Base-by-base conservation (phyloP, 129 eudicot genomes). In the Deinandra increscens region DNA sequence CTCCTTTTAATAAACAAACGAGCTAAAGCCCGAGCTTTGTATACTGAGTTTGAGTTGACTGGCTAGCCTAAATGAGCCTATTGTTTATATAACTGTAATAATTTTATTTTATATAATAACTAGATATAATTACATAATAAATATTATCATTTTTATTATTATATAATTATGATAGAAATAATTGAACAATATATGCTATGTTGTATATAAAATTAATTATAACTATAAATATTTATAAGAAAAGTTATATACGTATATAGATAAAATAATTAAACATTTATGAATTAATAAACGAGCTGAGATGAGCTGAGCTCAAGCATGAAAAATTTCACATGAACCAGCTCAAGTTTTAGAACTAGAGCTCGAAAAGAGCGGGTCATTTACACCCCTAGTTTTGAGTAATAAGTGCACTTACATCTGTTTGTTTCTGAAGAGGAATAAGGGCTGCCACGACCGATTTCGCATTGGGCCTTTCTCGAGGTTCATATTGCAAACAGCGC, bases 391-490 rank as follows among this genome's bases (percentile, higher is more conserved):
- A 46, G 4, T 51, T 20, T 15, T 12, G 43, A 42, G 51, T 7
- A 48, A 48, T 58, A 60, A 8, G 69, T 46, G 45, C 29, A 61
- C 75, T 77, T 86, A 91, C 97, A 68, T 91, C 91, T 29, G 81
- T 76, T 84, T 88, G 88, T 71, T 88, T 88, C 80, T 91, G 96
- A 56, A 91, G 96, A 72, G 96, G 79, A 66, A 77, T 53, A 59
- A 91, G 96, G 29, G 97, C 78, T 11, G 88, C 84, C 38, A 88
- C 96, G 44, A 91, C 82, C 61, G 86, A 77, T 69, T 84, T 86
- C 5, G 92, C 85, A 66, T 84, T 91, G 60, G 97, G 97, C 77
- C 97, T 85, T 54, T 91, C 97, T 51, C 97, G 89, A 37, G 96
- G 86, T 74, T 91, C 97, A 75, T 83, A 91, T 60, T 91, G 97